Evolutionary conservation across 805 yeast species (phyloP).

Genomic region (Cyberlindnera xylosilytica): DNA sequence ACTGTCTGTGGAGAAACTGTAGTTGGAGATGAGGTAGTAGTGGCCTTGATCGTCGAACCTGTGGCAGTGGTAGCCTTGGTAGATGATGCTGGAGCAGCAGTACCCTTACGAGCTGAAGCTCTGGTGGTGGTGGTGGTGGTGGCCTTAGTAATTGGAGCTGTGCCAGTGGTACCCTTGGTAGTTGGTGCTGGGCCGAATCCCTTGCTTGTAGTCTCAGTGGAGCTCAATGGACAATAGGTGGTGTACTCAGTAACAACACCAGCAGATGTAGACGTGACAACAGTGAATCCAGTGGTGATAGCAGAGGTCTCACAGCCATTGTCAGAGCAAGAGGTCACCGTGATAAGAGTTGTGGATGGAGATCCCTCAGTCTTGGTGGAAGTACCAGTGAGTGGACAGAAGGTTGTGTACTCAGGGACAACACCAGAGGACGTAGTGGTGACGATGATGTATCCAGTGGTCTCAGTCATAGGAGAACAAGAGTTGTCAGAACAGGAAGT

Average conservation of each 20-base stretch:
- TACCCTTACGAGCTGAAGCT: no score
- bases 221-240: constrained; percentile 2
- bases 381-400: constrained; percentile 11
- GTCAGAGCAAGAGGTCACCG: not conserved
- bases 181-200: no score
- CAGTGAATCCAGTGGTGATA: constrained; percentile 9
- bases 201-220: no score
- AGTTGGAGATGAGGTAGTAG: no score
- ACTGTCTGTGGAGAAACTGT: no score
- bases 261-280: constrained; percentile 12
- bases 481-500: constrained; percentile 6
- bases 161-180: no score
- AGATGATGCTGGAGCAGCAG: no score
- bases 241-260: constrained; percentile 35
- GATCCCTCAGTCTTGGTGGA: not conserved
- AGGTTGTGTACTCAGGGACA: constrained; percentile 32
- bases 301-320: not conserved
- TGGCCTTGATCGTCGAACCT: no score
- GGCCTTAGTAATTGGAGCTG: no score
- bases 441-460: constrained; percentile 11
- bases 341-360: not conserved
- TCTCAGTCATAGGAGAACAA: not conserved
- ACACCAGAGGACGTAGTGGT: constrained; percentile 23
- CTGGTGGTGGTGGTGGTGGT: no score
- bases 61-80: no score